phyloP scores from a whole-genome alignment of 2,329 filamentous ascomycete genomes.

The Trematosphaeria pertusa region DNA sequence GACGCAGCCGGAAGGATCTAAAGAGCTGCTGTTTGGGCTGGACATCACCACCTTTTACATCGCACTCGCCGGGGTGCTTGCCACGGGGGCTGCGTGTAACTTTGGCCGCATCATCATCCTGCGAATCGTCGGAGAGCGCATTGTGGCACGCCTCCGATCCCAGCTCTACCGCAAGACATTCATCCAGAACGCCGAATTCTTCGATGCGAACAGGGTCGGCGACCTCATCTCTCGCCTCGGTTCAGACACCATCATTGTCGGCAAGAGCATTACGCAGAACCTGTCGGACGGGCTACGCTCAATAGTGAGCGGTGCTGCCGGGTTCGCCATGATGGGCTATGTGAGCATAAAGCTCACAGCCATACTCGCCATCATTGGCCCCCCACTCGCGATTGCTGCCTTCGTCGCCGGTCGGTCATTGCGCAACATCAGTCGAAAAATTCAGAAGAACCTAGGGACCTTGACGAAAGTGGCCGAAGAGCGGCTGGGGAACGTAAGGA shows the following conservation, averaged over 20 bases:
- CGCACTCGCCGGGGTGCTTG: slow-evolving; percentile 75
- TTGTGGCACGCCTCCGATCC: slow-evolving; percentile 87
- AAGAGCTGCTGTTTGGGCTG: slow-evolving; percentile 80
- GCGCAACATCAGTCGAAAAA: slow-evolving; percentile 86
- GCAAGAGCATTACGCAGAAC: slow-evolving; percentile 98
- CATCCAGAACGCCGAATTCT: slow-evolving; percentile 98
- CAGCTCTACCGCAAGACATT: slow-evolving; percentile 91
- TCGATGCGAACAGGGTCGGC: slow-evolving; percentile 95
- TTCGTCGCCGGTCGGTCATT: slow-evolving; percentile 92
- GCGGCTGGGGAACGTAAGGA: slow-evolving; percentile 94
- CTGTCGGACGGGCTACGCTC: slow-evolving; percentile 93
- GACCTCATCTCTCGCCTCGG: slow-evolving; percentile 95
- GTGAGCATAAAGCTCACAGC: slow-evolving; percentile 90
- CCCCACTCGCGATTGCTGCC: slow-evolving; percentile 86
- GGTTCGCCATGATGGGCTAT: slow-evolving; percentile 94
- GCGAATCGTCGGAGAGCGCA: slow-evolving; percentile 91
- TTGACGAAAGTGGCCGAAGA: slow-evolving; percentile 98
- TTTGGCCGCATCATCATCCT: slow-evolving; percentile 93
- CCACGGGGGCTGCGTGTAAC: slow-evolving; percentile 85
- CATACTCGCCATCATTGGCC: slow-evolving; percentile 84
- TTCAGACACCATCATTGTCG: slow-evolving; percentile 96
- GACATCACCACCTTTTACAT: slow-evolving; percentile 88
- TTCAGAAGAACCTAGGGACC: slow-evolving; percentile 91
- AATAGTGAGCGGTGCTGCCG: slow-evolving; percentile 86
- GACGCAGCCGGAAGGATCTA: slow-evolving; percentile 70